These are phyloP conservation scores for Umbelopsis sp. DNA, from an alignment of 192 early-diverging fungal species.

Conservation along the genomic window DNA sequence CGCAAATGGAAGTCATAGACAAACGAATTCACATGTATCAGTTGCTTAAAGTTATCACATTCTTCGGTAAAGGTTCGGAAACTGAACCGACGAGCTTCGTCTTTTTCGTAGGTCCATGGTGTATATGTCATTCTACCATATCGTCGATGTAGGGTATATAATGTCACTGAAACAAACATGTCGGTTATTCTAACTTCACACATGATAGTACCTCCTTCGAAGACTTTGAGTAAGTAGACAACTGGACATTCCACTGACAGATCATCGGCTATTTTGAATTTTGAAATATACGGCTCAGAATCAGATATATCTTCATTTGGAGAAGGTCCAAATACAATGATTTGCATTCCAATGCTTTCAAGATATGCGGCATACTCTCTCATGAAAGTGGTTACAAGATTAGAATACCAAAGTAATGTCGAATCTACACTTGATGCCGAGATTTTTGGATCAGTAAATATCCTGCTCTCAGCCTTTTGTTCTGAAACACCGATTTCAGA, in stretches of 20 bases:
- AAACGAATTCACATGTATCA: constrained; percentile 64
- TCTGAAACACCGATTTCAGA: constrained; percentile 41
- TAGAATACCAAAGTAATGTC: constrained; percentile 48
- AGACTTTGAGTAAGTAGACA: constrained; percentile 54
- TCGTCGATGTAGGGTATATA: constrained; percentile 59
- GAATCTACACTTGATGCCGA: constrained; percentile 28
- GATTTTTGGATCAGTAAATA: constrained; percentile 18
- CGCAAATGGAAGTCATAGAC: constrained; percentile 63
- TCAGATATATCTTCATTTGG: constrained; percentile 36
- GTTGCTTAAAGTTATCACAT: constrained; percentile 59
- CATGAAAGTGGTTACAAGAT: constrained; percentile 53
- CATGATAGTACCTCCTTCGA: constrained; percentile 60
- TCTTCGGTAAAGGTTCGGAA: constrained; percentile 58
- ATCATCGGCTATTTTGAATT: constrained; percentile 46
- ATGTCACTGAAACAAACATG: constrained; percentile 58
- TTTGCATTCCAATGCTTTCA: constrained; percentile 61
- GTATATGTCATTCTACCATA: constrained; percentile 51
- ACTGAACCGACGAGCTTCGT: constrained; percentile 43
- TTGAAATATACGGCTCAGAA: constrained; percentile 45
- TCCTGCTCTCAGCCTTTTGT: background rate
- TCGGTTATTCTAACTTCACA: constrained; percentile 60
- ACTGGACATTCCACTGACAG: constrained; percentile 47
- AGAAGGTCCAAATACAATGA: constrained; percentile 53
- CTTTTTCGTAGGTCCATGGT: constrained; percentile 34
- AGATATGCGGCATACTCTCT: constrained; percentile 58